Evolutionary conservation across 2,329 filamentous ascomycete genomes (phyloP).

Genomic region (Xylariaceae sp.): DNA sequence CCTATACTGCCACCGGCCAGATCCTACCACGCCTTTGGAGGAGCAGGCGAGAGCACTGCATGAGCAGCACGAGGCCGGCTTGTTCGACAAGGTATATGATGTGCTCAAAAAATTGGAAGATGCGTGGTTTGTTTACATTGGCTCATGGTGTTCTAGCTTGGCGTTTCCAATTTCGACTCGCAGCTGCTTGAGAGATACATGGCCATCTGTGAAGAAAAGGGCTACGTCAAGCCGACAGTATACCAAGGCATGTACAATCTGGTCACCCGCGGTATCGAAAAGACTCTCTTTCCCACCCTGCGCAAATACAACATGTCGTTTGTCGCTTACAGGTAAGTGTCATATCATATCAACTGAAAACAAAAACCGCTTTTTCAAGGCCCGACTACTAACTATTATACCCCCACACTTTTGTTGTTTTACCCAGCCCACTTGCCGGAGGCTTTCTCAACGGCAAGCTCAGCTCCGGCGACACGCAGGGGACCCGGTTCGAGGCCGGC

Average conservation of each 20-base stretch:
- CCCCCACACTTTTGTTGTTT: too few species aligned
- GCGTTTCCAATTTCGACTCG: too few species aligned
- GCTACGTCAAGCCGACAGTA: constrained; percentile 33
- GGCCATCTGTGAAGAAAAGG: constrained; percentile 32
- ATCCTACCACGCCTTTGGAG: constrained; percentile 30
- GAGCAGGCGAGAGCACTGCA: constrained; percentile 33
- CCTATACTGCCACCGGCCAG: constrained; percentile 34
- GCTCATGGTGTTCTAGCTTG: too few species aligned
- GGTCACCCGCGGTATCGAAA: constrained; percentile 33
- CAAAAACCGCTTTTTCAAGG: neutral
- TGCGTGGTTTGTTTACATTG: too few species aligned
- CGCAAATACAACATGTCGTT: constrained; percentile 26
- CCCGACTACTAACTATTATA: neutral
- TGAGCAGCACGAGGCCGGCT: constrained; percentile 28
- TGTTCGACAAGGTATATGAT: constrained; percentile 25
- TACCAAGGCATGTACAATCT: constrained; percentile 38
- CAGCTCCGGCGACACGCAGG: constrained; percentile 21
- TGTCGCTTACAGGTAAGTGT: constrained; percentile 16
- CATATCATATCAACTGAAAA: neutral
- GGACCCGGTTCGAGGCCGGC: constrained; percentile 30
- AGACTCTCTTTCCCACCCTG: constrained; percentile 32
- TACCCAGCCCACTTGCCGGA: constrained; percentile 13
- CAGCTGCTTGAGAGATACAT: too few species aligned
- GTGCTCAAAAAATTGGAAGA: too few species aligned
- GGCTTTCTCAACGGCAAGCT: constrained; percentile 34